Evolutionary conservation across 176 grass and related monocot genomes (phyloP), one percentile per base, ranked within the genome.

Genomic region (Carex littledalei): DNA sequence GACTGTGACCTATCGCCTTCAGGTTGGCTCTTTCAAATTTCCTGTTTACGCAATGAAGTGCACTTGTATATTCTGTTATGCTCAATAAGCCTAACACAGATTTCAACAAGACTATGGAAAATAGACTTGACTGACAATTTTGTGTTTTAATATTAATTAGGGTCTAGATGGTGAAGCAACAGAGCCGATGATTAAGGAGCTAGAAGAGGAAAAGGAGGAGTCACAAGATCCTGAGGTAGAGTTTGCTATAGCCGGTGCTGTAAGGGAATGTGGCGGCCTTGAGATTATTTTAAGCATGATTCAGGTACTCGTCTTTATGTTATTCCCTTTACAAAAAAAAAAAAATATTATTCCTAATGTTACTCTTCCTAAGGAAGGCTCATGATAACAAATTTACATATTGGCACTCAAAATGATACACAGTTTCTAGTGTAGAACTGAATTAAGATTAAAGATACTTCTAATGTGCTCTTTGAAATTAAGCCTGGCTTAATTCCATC

Each of bases 141-240:
- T 83, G 81, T 83, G 47, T 41, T 67, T 49, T 67, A 82, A 64
- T 83, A 31, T 63, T 49, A 83, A 86, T 90, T 81, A 98, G 95
- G 95, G 95, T 77, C 88, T 95, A 85, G 95, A 98, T 90, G 95
- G 95, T 81, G 95, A 98, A 93, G 95, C 95, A 60, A 98, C 95
- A 17, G 95, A 98, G 67, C 95, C 93, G 72, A 98, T 98, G 95
- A 98, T 98, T 84, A 98, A 98, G 88, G 95, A 98, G 84, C 85
- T 98, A 70, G 95, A 98, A 88, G 95, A 98, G 61, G 95, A 98
- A 90, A 95, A 92, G 85, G 95, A 98, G 83, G 95, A 95, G 89
- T 93, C 91, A 86, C 95, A 93, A 86, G 95, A 98, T 86, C 95
- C 95, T 52, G 95, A 98, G 91, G 87, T 94, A 67, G 95, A 98